phyloP scores from a whole-genome alignment of 768 basidiomycete genomes.

The Rhizopogon vinicolor region DNA sequence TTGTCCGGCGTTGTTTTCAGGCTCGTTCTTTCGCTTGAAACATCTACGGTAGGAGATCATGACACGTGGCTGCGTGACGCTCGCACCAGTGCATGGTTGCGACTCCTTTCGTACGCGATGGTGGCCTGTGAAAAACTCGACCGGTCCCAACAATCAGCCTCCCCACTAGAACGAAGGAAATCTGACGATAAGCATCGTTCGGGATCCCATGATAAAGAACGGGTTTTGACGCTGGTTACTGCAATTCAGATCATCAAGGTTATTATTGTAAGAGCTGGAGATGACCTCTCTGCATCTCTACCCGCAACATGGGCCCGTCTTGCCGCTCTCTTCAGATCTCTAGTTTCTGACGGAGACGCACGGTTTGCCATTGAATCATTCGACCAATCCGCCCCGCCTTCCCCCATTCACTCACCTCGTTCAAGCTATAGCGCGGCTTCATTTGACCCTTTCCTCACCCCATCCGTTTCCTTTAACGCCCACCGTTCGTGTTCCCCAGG shows the following conservation, averaged over 20 bases:
- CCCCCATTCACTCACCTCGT: slow-evolving; percentile 50
- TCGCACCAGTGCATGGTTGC: slow-evolving; percentile 52
- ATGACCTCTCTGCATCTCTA: slow-evolving; percentile 49
- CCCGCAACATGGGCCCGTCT: slow-evolving; percentile 64
- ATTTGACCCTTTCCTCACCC: slow-evolving; percentile 6
- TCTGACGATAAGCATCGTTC: slow-evolving; percentile 33
- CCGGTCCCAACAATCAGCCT: slow-evolving; percentile 16
- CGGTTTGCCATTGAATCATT: slow-evolving; percentile 47
- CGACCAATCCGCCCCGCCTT: slow-evolving; percentile 42
- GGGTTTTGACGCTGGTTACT: slow-evolving; percentile 33
- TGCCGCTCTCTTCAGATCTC: slow-evolving; percentile 44
- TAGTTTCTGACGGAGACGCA: slow-evolving; percentile 56
- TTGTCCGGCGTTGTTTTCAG: slow-evolving; percentile 64
- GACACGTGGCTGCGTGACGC: slow-evolving; percentile 44
- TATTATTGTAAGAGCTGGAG: slow-evolving; percentile 57
- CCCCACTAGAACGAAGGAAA: slow-evolving; percentile 38
- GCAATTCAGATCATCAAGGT: slow-evolving; percentile 66
- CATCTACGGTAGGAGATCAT: slow-evolving; percentile 36
- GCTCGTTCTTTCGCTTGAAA: slow-evolving; percentile 50
- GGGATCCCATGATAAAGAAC: slow-evolving; percentile 11
- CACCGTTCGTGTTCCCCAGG: slow-evolving; percentile 15
- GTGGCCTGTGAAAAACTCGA: slow-evolving; percentile 39
- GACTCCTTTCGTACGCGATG: slow-evolving; percentile 57
- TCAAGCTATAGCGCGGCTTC: slow-evolving; percentile 26
- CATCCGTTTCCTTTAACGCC: slow-evolving; percentile 1